Evolutionary conservation across 2,329 filamentous ascomycete genomes (phyloP).

Genomic region (Curvularia lunata): DNA sequence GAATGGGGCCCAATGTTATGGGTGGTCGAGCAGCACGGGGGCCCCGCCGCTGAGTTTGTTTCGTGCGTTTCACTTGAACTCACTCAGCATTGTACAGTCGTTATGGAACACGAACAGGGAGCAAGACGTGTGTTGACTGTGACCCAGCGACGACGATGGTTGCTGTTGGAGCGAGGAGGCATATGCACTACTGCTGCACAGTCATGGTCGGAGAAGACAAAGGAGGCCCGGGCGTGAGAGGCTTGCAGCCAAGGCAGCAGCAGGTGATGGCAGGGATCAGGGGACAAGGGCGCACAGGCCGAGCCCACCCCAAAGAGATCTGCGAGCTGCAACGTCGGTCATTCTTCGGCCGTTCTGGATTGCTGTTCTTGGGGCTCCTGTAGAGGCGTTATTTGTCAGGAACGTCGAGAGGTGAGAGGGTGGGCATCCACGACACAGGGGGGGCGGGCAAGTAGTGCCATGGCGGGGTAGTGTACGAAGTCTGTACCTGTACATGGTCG

Average conservation of each 20-base stretch:
- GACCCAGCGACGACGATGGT: slow-evolving; percentile 12
- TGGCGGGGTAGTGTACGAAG: neutral
- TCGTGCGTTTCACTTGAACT: slow-evolving; percentile 12
- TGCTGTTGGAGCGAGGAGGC: slow-evolving; percentile 7
- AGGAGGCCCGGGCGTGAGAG: slow-evolving; percentile 25
- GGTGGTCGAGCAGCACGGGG: slow-evolving; percentile 3
- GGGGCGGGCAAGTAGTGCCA: neutral
- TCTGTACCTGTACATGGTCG: too few relatives aligned
- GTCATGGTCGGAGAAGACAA: slow-evolving; percentile 12
- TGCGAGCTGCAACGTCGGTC: slow-evolving; percentile 32
- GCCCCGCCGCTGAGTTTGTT: slow-evolving; percentile 1
- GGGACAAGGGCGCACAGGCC: slow-evolving; percentile 7
- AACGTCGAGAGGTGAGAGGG: slow-evolving; percentile 18
- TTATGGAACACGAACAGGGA: slow-evolving; percentile 9
- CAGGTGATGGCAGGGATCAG: slow-evolving; percentile 19
- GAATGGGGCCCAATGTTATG: slow-evolving; percentile 8
- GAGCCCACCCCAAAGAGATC: slow-evolving; percentile 28
- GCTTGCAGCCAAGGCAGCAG: slow-evolving; percentile 22
- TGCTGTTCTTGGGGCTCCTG: slow-evolving; percentile 13
- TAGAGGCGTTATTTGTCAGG: slow-evolving; percentile 25
- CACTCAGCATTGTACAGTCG: slow-evolving; percentile 7
- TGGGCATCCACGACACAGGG: neutral
- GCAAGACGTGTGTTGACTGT: slow-evolving; percentile 13
- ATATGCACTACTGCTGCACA: slow-evolving; percentile 18
- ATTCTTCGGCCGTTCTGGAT: slow-evolving; percentile 39